Conservation (phyloP, 2,329 filamentous ascomycete genomes). For the Coniosporium tulheliwenetii region DNA sequence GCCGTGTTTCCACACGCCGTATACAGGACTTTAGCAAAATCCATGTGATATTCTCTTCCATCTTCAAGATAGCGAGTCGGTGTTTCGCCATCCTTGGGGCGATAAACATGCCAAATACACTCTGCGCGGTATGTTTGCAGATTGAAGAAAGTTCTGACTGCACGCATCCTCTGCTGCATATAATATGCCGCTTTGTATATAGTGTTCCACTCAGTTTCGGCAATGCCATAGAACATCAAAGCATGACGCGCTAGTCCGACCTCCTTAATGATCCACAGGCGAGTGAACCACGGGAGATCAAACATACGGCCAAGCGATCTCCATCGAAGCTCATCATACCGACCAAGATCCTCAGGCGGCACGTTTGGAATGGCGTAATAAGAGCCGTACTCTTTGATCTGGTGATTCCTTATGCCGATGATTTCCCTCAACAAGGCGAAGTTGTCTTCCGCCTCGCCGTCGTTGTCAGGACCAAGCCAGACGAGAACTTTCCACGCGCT, state of each 20-base stretch:
- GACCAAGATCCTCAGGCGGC: background rate
- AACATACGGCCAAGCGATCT: conserved; percentile 2
- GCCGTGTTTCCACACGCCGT: background rate
- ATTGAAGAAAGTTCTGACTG: no score
- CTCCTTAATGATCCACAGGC: conserved; percentile 7
- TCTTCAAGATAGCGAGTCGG: no score
- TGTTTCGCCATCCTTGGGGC: no score
- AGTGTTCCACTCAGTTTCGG: conserved; percentile 1
- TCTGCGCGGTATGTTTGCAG: no score
- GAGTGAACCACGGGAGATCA: conserved; percentile 3
- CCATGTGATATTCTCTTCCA: no score
- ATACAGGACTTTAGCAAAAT: background rate
- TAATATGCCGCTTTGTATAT: no score
- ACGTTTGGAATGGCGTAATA: background rate
- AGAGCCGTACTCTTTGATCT: background rate
- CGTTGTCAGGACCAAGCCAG: conserved; percentile 5
- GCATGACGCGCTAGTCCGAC: conserved; percentile 3
- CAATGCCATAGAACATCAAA: conserved; percentile 1
- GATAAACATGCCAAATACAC: no score
- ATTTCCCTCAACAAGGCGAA: background rate
- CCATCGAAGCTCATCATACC: background rate
- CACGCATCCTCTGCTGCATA: no score
- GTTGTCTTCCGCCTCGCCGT: background rate
- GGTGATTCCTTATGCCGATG: background rate
- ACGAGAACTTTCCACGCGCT: conserved; percentile 3